These are phyloP conservation scores for Antarctomyces pellizariae DNA, from an alignment of 495 filamentous ascomycete species.

Conservation along the genomic window DNA sequence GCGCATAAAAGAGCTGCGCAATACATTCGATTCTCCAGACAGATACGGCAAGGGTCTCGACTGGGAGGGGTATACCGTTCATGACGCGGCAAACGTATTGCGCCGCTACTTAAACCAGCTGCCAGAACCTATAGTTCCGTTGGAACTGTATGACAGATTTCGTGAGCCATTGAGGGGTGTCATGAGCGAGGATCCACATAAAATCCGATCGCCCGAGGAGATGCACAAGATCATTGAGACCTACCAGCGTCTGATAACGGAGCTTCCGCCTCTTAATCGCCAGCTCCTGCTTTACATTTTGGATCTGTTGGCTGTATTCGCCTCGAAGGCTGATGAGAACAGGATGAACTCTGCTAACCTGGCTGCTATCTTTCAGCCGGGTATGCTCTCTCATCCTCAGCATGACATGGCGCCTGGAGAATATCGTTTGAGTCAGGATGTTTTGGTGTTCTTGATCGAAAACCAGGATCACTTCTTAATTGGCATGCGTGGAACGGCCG, in stretches of 20 bases:
- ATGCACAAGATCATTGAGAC: slow-evolving; percentile 48
- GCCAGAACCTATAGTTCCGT: slow-evolving; percentile 84
- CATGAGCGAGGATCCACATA: slow-evolving; percentile 29
- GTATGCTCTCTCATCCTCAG: slow-evolving; percentile 75
- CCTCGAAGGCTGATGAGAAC: slow-evolving; percentile 90
- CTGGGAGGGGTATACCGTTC: slow-evolving; percentile 95
- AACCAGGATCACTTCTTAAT: slow-evolving; percentile 85
- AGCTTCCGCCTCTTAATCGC: slow-evolving; percentile 80
- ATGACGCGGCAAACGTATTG: slow-evolving; percentile 94
- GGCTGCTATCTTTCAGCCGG: slow-evolving; percentile 95
- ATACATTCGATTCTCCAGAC: slow-evolving; percentile 81
- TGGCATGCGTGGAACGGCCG: slow-evolving; percentile 79
- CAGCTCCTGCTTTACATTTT: slow-evolving; percentile 92
- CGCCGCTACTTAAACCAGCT: slow-evolving; percentile 87
- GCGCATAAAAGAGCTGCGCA: slow-evolving; percentile 88
- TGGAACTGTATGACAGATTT: slow-evolving; percentile 83
- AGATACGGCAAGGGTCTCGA: slow-evolving; percentile 91
- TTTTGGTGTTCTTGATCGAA: slow-evolving; percentile 93
- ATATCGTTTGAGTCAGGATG: slow-evolving; percentile 87
- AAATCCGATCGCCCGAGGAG: slow-evolving; percentile 40
- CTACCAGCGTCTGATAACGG: slow-evolving; percentile 79
- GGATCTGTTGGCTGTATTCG: slow-evolving; percentile 93
- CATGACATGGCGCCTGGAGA: slow-evolving; percentile 90
- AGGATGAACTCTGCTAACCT: slow-evolving; percentile 89
- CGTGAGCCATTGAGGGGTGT: slow-evolving; percentile 57